phyloP scores from a whole-genome alignment of 73 alveolate genomes.

The Effrenium voratum region DNA sequence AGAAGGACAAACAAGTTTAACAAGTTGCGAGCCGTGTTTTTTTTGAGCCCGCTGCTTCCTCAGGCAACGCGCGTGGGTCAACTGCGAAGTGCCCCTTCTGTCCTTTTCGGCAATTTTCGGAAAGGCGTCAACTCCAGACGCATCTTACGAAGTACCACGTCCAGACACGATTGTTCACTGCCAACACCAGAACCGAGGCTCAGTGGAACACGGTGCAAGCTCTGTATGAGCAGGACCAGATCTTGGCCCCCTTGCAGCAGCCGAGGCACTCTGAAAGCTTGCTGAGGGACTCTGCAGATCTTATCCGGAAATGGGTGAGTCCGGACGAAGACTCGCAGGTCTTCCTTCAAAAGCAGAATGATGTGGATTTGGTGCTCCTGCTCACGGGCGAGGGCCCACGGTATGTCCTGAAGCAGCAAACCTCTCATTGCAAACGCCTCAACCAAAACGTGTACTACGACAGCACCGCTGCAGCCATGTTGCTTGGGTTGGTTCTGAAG shows the following conservation, averaged over 20 bases:
- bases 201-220: conserved; percentile 4
- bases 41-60: too few relatives aligned
- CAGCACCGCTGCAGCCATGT: neutral
- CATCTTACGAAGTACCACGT: conserved; percentile 7
- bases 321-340: neutral
- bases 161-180: neutral
- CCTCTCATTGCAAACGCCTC: neutral
- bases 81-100: conserved; percentile 37
- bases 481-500: neutral
- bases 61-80: too few relatives aligned
- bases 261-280: neutral
- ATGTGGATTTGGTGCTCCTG: neutral
- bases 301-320: neutral
- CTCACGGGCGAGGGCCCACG: neutral
- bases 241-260: neutral
- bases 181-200: neutral
- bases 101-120: neutral
- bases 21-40: too few relatives aligned
- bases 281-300: too few relatives aligned
- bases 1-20: too few relatives aligned
- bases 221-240: conserved; percentile 15
- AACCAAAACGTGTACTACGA: neutral
- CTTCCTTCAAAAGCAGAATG: neutral
- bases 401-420: neutral
- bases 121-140: neutral